Base-by-base conservation (phyloP, 345 rosid genomes). In the Raphanus sativus region DNA sequence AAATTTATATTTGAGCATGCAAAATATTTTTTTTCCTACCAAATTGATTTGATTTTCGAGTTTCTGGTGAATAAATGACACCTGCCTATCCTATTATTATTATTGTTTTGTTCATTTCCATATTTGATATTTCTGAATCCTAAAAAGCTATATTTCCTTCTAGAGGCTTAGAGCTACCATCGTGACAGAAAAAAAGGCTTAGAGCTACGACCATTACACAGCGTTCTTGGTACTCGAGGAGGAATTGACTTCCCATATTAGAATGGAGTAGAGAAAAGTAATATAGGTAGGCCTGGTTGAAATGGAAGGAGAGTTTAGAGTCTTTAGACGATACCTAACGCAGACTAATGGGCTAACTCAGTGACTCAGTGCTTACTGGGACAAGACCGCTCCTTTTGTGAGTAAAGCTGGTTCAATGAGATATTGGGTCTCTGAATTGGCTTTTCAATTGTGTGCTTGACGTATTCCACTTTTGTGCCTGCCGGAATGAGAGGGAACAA, bases 231-330 rank as follows among this genome's bases (percentile, higher is more conserved):
- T 50, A 60, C 59, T 40, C 29, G 29, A 28, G n/a, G 74, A 75
- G 66, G 40, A 11, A 32, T 69, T 69, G 1, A 62, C 69, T 26
- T 50, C 52, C 80, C 75, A 76, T 34, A 70, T 62, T 55, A 15
- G 8, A 55, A 40, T 34, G 50, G 66, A 58, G 73, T 29, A 28
- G 30, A 28, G 30, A 48, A 76, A 33, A 69, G 64, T 62, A 62
- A 69, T 16, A 29, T 16, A 29, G 80, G 80, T 33, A 76, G 24
- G 24, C 64, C 64, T 69, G 55, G 75, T 52, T 61, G 65, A 64
- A 2, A 26, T 54, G 70, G 60, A 38, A 54, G 50, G n/a, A 45
- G 24, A 60, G 65, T 6, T 70, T 77, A 65, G 71, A 45, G 24
- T 68, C 59, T 6, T 70, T 77, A 65, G 75, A 17, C 10, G 63